Percentiles rank a stretch among this genome's conserved stretches.
phyloP scores from a whole-genome alignment of 306 rosid species.

The Vigna trinervia region DNA sequence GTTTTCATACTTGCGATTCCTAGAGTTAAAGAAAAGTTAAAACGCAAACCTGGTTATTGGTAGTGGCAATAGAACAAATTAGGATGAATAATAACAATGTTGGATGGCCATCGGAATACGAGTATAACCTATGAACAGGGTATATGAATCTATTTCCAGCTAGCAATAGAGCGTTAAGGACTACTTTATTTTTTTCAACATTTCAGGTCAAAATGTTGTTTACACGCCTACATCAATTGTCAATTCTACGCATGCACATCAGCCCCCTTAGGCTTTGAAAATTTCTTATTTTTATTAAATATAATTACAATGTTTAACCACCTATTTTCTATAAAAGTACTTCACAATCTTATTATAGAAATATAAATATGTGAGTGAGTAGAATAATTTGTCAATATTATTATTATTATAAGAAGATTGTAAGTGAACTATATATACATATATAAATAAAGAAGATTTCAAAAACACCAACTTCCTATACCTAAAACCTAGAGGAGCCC shows the following conservation, averaged over 20 bases:
- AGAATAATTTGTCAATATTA: too few species aligned
- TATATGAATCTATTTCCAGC: not conserved
- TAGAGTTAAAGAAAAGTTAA: too few species aligned
- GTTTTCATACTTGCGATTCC: not conserved
- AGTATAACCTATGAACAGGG: not conserved
- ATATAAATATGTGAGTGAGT: too few species aligned
- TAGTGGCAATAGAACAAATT: not conserved
- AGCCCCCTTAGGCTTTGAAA: not conserved
- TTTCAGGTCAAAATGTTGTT: constrained; percentile 12
- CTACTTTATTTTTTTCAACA: not conserved
- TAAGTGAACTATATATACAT: too few species aligned
- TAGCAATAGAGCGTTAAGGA: not conserved
- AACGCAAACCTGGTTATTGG: not conserved
- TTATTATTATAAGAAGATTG: too few species aligned
- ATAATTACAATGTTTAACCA: too few species aligned
- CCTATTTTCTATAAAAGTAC: too few species aligned
- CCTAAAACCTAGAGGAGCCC: not conserved
- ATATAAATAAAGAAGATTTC: too few species aligned
- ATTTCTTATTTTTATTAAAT: not conserved
- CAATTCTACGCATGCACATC: not conserved
- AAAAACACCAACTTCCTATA: not conserved
- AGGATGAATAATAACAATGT: not conserved
- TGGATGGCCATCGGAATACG: not conserved
- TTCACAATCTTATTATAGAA: too few species aligned
- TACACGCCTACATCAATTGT: not conserved